Conservation (phyloP, 139 green algal species). For the Chlorella vulgaris region DNA sequence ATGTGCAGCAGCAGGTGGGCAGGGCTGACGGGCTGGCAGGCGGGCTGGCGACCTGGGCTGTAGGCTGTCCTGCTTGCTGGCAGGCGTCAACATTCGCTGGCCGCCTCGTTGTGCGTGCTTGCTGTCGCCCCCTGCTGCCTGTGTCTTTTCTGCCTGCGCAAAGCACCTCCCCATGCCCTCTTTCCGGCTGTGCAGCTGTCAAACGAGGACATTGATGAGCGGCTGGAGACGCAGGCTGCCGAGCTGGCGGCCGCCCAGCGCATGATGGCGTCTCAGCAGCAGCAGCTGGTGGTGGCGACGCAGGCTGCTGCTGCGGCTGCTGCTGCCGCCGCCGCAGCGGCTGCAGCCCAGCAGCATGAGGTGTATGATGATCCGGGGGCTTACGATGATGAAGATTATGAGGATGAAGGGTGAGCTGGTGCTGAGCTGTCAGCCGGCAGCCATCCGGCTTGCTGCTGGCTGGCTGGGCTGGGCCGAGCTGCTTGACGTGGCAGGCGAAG, state of each 20-base stretch:
- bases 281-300: background rate
- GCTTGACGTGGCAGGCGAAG: background rate
- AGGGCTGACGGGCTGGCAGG: background rate
- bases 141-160: background rate
- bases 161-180: background rate
- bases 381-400: conserved; percentile 52
- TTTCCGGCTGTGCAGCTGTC: background rate
- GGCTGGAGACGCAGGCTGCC: conserved; percentile 24
- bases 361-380: conserved; percentile 27
- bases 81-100: no score
- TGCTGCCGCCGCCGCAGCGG: conserved; percentile 4
- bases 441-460: background rate
- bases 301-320: background rate
- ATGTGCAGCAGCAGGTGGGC: conserved; percentile 61
- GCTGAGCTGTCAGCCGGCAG: background rate
- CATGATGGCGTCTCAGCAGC: conserved; percentile 23
- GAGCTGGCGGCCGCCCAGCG: conserved; percentile 16
- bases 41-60: background rate
- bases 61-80: no score
- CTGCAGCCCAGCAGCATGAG: background rate
- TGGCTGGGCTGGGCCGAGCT: background rate
- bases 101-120: no score
- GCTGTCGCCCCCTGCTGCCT: background rate
- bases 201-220: conserved; percentile 29
- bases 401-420: conserved; percentile 35